phyloP scores from a whole-genome alignment of 441 rosid genomes.

The Corymbia citriodora region DNA sequence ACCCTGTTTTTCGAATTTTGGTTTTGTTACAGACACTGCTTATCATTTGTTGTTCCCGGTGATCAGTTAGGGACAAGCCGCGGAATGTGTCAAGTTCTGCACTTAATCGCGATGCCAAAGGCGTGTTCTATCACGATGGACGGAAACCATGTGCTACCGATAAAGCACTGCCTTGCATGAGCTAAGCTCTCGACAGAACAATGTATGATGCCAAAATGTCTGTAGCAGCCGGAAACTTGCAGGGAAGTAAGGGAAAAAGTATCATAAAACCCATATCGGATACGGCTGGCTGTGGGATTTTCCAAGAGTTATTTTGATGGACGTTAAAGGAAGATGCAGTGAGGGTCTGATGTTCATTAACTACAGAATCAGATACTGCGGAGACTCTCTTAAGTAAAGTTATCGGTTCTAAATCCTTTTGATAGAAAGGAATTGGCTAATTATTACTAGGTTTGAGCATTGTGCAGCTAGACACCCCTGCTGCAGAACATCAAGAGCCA shows the following conservation, averaged over 20 bases:
- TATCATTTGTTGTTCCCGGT: background rate
- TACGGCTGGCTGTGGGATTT: background rate
- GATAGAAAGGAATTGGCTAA: background rate
- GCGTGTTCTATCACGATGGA: background rate
- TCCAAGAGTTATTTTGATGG: background rate
- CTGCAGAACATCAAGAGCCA: background rate
- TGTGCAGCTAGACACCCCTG: background rate
- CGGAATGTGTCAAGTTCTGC: background rate
- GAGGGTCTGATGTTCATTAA: background rate
- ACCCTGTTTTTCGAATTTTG: background rate
- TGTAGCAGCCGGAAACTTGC: background rate
- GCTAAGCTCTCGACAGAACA: background rate
- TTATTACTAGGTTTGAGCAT: background rate
- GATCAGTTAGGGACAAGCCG: background rate
- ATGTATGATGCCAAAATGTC: background rate
- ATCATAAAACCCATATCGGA: background rate
- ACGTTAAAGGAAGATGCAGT: background rate
- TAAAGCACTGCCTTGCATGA: background rate
- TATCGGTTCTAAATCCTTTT: background rate
- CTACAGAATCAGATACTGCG: background rate
- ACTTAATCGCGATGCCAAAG: background rate
- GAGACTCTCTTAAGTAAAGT: background rate
- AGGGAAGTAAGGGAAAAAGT: background rate
- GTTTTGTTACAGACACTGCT: background rate
- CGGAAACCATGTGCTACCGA: background rate